Base-by-base conservation (phyloP, 2,329 filamentous ascomycete genomes). In the Intubia oerlemansii region DNA sequence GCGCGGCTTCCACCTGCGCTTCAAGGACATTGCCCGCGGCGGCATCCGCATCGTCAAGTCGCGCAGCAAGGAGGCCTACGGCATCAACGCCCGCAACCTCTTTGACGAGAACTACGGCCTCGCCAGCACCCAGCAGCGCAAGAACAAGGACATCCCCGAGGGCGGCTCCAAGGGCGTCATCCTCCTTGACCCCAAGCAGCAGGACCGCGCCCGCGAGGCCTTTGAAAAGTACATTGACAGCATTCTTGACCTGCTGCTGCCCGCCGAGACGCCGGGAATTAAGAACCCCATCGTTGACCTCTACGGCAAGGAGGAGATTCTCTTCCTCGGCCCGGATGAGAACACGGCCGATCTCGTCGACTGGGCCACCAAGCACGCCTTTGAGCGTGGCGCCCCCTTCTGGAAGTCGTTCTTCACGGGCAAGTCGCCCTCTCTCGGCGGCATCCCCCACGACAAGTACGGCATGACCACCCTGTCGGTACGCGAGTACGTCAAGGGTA, bases 351-450 rank as follows among this genome's bases (percentile, higher is more conserved):
- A 92, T 44, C 64, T 98, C 19, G 88, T 98, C 29, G 73, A 98
- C 53, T 98, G 88, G 88, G 88, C 88, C n/a, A 98, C 88, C 2
- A 75, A 88, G 51, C 88, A 98, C 50, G 88, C 88, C 35, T 70
- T 81, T 29, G 57, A 59, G 36, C 73, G 88, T 41, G 82, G 82
- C 25, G 88, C 88, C 5, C 81, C 82, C 17, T 98, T 85, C 81
- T 98, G 88, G 88, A 98, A 98, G 62, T 98, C 88, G 0, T 98
- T 98, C 67, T 98, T 98, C 63, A 98, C 88, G 3, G 88, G 88
- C 45, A 98, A 98, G 64, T 92, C 81, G 41, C 88, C 82, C 30
- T 88, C 78, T 52, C 66, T 98, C 10, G 88, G 88, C 37, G 88
- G 88, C 46, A 98, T 98, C 41, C 88, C 88, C 21, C 88, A 98